phyloP scores from a whole-genome alignment of 805 yeast genomes.

The Ogataea sp. region DNA sequence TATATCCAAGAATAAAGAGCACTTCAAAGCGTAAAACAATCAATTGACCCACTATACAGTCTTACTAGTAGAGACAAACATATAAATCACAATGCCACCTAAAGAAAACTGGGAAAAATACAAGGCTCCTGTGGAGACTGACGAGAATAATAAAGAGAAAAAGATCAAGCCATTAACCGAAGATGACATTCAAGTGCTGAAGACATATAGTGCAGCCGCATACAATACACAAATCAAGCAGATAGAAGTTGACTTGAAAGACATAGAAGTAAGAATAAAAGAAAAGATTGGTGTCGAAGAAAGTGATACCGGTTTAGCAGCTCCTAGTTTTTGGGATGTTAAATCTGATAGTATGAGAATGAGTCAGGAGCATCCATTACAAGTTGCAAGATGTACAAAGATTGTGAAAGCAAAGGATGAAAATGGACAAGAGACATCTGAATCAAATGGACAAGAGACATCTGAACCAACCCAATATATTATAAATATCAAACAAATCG shows the following conservation, averaged over 20 bases:
- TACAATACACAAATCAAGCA: conserved; percentile 74
- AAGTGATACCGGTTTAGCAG: conserved; percentile 95
- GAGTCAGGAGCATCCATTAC: conserved; percentile 91
- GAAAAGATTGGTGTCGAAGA: conserved; percentile 93
- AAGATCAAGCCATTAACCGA: conserved; percentile 84
- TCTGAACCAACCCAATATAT: conserved; percentile 90
- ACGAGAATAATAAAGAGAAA: conserved; percentile 50
- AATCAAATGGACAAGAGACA: too few species aligned
- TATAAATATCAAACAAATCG: conserved; percentile 94
- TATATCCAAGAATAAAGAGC: too few species aligned
- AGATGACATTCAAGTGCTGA: conserved; percentile 94
- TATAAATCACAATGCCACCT: conserved; percentile 62
- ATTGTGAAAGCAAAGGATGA: conserved; percentile 63
- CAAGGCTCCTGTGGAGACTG: conserved; percentile 70
- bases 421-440: conserved; percentile 17
- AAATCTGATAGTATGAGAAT: conserved; percentile 92
- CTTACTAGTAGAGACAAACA: background rate
- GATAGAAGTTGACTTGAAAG: conserved; percentile 81
- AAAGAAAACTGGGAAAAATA: conserved; percentile 98
- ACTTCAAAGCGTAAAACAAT: too few species aligned
- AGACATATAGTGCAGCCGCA: conserved; percentile 97
- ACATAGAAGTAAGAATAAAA: conserved; percentile 78
- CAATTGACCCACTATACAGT: background rate
- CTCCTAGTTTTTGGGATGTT: conserved; percentile 96
- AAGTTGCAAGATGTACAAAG: conserved; percentile 98